Evolutionary conservation across 2,329 filamentous ascomycete species (phyloP), one percentile per base, ranked within the genome.

Genomic region (Emmonsiellopsis sp.): DNA sequence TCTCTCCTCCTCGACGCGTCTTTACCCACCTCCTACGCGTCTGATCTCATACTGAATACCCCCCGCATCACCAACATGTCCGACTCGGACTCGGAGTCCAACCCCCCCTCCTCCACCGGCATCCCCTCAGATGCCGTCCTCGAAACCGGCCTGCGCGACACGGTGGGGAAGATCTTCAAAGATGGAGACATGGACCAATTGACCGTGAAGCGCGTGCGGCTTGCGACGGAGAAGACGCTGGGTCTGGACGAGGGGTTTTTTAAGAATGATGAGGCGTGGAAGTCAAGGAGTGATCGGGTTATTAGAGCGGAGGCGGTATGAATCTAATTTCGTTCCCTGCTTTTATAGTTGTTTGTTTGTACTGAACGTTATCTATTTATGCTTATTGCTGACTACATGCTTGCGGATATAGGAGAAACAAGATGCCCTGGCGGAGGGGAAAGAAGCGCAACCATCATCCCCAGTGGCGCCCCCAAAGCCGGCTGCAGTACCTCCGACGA

Each of bases 121-220:
- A 54, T 58, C 5, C 68, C 66, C 13, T 67, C 72, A 5, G 65
- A 72, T 46, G 55, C 62, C 26, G 54, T 50, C 11, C 57, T 75
- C n/a, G 70, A 73, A 55, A 62, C 65, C 41, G 65, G 61, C 16
- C 59, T 76, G 44, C 69, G 72, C 42, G 64, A 70, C 52, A 62
- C 65, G 11, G 71, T 74, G 34, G 63, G 62, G 11, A 57, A 60
- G n/a, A 62, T 71, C 47, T 70, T 64, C 59, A 61, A 63, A 31
- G 59, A 63, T 1, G 70, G 68, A 7, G 71, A 78, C 16, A 64
- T 67, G 34, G 75, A 80, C 5, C 74, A 80, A 50, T 65, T 83
- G 56, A 83, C 81, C 0, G 72, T 83, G 51, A 83, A 81, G 57
- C 72, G 73, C 52, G 76, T 83, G 50, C 78, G 82, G 48, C 62